These are phyloP conservation scores for Exophiala oligosperma DNA, from an alignment of 2,329 filamentous ascomycete genomes.

Conservation along the genomic window DNA sequence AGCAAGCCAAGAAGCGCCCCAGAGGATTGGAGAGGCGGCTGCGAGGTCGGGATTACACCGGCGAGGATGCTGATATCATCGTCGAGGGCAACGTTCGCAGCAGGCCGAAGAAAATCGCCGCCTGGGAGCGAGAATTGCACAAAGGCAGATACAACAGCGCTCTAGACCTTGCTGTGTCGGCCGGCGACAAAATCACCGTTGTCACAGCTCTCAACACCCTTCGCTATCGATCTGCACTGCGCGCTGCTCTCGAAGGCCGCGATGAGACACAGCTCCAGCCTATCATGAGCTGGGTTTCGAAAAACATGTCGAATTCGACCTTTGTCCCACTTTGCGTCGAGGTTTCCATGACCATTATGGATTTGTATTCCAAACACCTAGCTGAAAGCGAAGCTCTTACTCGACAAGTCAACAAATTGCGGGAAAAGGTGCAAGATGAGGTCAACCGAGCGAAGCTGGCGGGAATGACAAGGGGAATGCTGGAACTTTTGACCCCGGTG, in stretches of 20 bases:
- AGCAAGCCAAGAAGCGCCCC: slow-evolving; percentile 61
- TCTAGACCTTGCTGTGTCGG: slow-evolving; percentile 73
- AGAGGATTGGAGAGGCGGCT: slow-evolving; percentile 63
- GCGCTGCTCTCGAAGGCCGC: slow-evolving; percentile 74
- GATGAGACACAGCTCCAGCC: slow-evolving; percentile 81
- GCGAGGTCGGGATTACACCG: slow-evolving; percentile 74
- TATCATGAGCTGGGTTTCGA: slow-evolving; percentile 78
- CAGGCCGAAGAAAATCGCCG: slow-evolving; percentile 64
- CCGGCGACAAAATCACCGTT: slow-evolving; percentile 59
- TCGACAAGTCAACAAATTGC: slow-evolving; percentile 66
- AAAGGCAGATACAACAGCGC: slow-evolving; percentile 75
- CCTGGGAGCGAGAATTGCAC: slow-evolving; percentile 81
- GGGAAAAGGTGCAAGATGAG: slow-evolving; percentile 70
- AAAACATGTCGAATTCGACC: slow-evolving; percentile 73
- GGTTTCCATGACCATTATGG: slow-evolving; percentile 76
- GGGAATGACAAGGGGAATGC: slow-evolving; percentile 80
- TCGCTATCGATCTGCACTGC: slow-evolving; percentile 81
- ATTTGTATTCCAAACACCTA: slow-evolving; percentile 81
- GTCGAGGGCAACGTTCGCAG: slow-evolving; percentile 72
- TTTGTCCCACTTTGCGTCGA: slow-evolving; percentile 81
- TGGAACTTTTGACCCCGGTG: slow-evolving; percentile 60
- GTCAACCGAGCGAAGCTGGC: slow-evolving; percentile 83
- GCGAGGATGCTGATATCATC: slow-evolving; percentile 83
- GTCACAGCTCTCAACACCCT: slow-evolving; percentile 81
- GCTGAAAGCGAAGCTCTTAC: slow-evolving; percentile 73